Percentiles rank a stretch among this genome's conserved stretches.
These are phyloP conservation scores for Dinochytrium kinnereticum DNA, from an alignment of 371 early-diverging fungal genomes.

Conservation along the genomic window DNA sequence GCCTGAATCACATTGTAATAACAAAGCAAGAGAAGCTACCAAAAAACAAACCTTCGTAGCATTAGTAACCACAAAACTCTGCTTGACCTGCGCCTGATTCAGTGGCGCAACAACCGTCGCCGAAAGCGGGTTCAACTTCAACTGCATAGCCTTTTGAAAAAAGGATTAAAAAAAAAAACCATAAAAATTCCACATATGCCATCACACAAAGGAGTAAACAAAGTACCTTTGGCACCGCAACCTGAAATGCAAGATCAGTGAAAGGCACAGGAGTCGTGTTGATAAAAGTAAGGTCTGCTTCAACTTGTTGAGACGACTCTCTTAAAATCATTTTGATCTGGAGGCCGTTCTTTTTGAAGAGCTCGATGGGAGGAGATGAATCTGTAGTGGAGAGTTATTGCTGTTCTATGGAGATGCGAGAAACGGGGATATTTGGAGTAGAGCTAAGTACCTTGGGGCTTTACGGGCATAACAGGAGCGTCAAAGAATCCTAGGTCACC, in stretches of 20 bases:
- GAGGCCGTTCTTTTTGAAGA: conserved; percentile 75
- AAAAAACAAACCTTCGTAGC: conserved; percentile 48
- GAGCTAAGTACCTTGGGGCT: too few relatives aligned
- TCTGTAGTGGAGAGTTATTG: too few relatives aligned
- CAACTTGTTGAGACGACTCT: neutral
- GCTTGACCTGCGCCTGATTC: conserved; percentile 61
- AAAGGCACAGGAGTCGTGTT: conserved; percentile 58
- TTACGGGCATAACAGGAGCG: too few relatives aligned
- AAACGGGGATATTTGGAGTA: too few relatives aligned
- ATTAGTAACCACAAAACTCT: conserved; percentile 62
- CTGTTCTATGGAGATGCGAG: too few relatives aligned
- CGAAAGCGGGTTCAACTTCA: conserved; percentile 68
- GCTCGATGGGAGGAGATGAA: conserved; percentile 39
- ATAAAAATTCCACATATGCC: too few relatives aligned
- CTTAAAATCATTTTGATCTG: conserved; percentile 47
- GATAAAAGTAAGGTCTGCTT: conserved; percentile 48
- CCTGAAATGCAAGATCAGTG: conserved; percentile 46
- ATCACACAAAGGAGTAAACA: neutral
- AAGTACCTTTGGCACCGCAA: conserved; percentile 54
- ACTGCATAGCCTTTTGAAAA: conserved; percentile 44
- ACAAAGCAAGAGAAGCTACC: conserved; percentile 2
- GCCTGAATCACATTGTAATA: too few relatives aligned
- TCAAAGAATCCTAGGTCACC: neutral
- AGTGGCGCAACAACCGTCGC: conserved; percentile 62
- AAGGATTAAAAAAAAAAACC: neutral